Percentiles rank a stretch among this genome's conserved stretches.
Conservation (phyloP, 257 asterid genomes). For the Solanum sejunctum region DNA sequence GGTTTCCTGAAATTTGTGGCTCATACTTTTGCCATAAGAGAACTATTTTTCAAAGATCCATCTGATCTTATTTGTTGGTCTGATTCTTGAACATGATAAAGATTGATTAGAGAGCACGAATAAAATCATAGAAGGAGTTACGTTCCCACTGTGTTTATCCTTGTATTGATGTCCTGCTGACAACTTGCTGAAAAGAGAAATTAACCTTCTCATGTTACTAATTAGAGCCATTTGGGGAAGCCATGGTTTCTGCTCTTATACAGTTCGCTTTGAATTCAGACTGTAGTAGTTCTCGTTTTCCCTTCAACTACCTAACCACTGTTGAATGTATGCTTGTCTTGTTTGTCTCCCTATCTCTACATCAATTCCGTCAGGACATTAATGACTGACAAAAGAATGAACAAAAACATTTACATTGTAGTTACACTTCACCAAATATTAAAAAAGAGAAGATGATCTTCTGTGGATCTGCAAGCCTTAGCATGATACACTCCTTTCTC, state of each 20-base stretch:
- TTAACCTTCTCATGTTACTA: background rate
- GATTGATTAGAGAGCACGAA: background rate
- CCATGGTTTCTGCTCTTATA: background rate
- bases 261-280: background rate
- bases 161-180: background rate
- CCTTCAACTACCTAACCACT: background rate
- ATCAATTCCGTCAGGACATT: background rate
- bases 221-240: background rate
- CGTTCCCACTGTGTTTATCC: background rate
- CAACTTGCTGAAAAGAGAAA: background rate
- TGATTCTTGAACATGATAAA: background rate
- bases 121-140: background rate
- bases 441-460: background rate
- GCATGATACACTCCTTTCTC: background rate
- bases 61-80: background rate
- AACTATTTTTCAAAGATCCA: background rate
- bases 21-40: background rate
- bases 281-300: background rate
- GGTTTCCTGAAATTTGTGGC: background rate
- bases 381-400: background rate
- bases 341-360: background rate
- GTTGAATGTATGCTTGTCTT: background rate
- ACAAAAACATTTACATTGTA: background rate
- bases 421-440: background rate
- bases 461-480: background rate